These are phyloP conservation scores for Pseudogymnoascus sp. DNA, from an alignment of 2,329 filamentous ascomycete species.

Conservation along the genomic window DNA sequence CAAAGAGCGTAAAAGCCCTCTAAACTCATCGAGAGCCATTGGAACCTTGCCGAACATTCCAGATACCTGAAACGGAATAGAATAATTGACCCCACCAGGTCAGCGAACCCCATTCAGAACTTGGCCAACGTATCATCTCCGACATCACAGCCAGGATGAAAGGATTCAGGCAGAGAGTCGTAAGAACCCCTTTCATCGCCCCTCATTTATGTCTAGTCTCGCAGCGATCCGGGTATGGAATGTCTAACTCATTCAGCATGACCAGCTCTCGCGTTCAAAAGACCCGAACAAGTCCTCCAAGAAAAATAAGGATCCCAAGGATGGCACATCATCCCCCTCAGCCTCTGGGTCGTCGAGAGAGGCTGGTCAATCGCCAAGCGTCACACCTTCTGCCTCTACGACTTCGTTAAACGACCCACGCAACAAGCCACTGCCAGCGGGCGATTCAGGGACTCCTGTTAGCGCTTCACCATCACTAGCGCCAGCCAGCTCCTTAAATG, in stretches of 20 bases:
- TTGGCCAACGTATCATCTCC: not conserved
- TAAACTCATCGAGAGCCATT: not conserved
- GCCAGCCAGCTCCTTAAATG: conserved; percentile 26
- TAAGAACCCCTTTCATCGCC: conserved; percentile 44
- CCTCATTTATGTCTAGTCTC: conserved; percentile 11
- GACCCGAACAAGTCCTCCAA: conserved; percentile 72
- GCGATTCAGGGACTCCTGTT: conserved; percentile 33
- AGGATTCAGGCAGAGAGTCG: conserved; percentile 94
- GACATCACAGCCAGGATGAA: conserved; percentile 62
- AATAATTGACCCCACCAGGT: not conserved
- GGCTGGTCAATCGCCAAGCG: conserved; percentile 50
- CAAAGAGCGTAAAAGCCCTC: not conserved
- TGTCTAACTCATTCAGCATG: conserved; percentile 50
- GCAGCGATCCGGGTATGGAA: conserved; percentile 2
- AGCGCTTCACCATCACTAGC: conserved; percentile 20
- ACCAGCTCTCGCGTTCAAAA: conserved; percentile 88
- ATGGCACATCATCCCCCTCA: conserved; percentile 74
- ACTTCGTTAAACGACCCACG: conserved; percentile 78
- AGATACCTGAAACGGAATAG: not conserved
- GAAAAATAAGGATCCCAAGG: conserved; percentile 65
- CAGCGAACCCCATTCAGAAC: not conserved
- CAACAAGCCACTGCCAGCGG: conserved; percentile 67
- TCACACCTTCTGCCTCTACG: conserved; percentile 82
- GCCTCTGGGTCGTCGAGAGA: conserved; percentile 46
- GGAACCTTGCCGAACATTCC: not conserved